Conservation (phyloP, 305 asterid species). For the Stenogyne calaminthoides region DNA sequence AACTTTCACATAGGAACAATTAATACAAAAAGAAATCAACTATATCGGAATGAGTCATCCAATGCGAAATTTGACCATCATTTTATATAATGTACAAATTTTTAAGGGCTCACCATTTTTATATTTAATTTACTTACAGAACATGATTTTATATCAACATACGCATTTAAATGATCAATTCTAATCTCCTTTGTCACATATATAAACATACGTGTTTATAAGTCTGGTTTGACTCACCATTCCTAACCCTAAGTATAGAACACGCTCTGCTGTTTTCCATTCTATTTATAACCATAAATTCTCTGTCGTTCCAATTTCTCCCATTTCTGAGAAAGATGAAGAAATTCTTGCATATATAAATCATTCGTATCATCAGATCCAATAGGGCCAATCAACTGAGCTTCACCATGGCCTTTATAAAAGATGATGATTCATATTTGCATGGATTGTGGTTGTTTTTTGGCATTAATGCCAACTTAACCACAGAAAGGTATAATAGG, state of each 20-base stretch:
- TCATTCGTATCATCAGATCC: background rate
- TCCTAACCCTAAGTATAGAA: background rate
- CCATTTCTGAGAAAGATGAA: background rate
- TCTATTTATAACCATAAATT: background rate
- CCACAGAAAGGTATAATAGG: background rate
- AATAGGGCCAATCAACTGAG: background rate
- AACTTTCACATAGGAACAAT: too few relatives aligned
- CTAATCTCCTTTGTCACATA: too few relatives aligned
- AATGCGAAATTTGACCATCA: too few relatives aligned
- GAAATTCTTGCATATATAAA: background rate
- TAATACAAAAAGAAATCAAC: too few relatives aligned
- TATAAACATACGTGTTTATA: too few relatives aligned
- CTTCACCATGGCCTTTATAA: background rate
- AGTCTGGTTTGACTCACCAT: too few relatives aligned
- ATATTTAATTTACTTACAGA: too few relatives aligned
- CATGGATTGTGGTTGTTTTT: background rate
- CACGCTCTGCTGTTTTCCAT: background rate
- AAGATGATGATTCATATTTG: background rate
- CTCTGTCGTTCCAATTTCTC: background rate
- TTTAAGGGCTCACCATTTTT: too few relatives aligned
- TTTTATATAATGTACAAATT: too few relatives aligned
- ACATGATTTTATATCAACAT: too few relatives aligned
- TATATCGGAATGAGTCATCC: too few relatives aligned
- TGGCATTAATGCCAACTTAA: background rate
- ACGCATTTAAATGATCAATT: too few relatives aligned